Base-by-base conservation (phyloP, 2,329 filamentous ascomycete species). In the Verruconis gallopava region DNA sequence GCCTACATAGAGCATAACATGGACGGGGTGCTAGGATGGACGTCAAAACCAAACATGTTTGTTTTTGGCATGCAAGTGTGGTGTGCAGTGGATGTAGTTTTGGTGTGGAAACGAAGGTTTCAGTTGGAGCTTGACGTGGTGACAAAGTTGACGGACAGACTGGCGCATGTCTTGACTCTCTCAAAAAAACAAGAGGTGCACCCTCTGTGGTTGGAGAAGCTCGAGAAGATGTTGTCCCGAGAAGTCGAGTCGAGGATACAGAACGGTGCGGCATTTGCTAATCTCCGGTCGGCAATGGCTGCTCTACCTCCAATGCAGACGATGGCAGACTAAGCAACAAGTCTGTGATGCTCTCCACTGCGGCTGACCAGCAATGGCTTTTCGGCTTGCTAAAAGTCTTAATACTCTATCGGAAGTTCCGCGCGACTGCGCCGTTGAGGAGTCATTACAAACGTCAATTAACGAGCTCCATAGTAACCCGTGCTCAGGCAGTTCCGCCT, bases 1-100 rank as follows among this genome's bases (percentile, higher is more conserved):
- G 25, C 9, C 9, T 44, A 53, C 0, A 55, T 81, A 11, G 49
- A 59, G 14, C 49, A 53, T 2, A 47, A 47, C 0, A 58, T 67
- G 12, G 81, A 85, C 52, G 79, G 80, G 0, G 69, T 80, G 5
- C 61, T 93, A 22, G 83, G 85, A 4, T 86, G 81, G 77, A 72
- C 73, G 1, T 78, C 79, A 1, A 77, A 78, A 43, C 69, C 77
- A 1, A 73, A 77, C 21, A 73, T 79, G 1, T 89, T 86, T 55
- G 68, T 71, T 2, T 60, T 81, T 33, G 73, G 72, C 0, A 50
- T 69, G 47, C 53, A 60, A 15, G 54, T 71, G 1, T 44, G 72
- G 4, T 62, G 60, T 43, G 58, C 55, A 5, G 54, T 59, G 5
- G 61, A 64, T n/a, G 54, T 62, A 6, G 51, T 68, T 25, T 41